A percentile compares a stretch with the other conserved stretches of the same genome.
phyloP scores from a whole-genome alignment of 441 rosid genomes.

The Dalechampia spathulata region DNA sequence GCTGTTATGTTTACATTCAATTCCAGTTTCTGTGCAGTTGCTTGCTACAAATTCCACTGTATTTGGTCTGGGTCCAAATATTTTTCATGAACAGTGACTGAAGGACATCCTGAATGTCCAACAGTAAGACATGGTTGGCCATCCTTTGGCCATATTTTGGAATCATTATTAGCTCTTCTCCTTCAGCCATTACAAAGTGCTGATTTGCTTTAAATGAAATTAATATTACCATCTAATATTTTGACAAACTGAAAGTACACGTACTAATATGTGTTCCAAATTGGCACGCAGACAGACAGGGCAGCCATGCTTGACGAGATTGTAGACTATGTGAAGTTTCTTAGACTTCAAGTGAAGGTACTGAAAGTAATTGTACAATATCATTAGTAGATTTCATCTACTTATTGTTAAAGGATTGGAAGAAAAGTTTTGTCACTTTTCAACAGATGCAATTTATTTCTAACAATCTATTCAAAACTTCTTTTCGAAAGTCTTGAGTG shows the following conservation, averaged over 20 bases:
- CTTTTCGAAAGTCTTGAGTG: slow-evolving; percentile 8
- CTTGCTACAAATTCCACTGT: neutral
- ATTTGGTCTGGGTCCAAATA: neutral
- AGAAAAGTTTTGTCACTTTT: neutral
- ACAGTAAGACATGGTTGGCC: neutral
- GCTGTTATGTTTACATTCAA: neutral
- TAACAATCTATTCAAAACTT: slow-evolving; percentile 6
- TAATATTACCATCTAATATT: neutral
- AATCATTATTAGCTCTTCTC: neutral
- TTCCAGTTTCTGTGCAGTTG: neutral
- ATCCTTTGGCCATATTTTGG: neutral
- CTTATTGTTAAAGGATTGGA: neutral
- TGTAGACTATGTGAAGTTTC: slow-evolving; percentile 96
- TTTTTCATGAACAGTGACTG: neutral
- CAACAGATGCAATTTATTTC: slow-evolving; percentile 14
- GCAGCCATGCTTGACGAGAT: slow-evolving; percentile 99
- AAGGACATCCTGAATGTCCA: neutral
- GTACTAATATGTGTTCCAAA: slow-evolving; percentile 5
- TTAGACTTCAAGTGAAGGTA: slow-evolving; percentile 99
- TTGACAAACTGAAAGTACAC: neutral
- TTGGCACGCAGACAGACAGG: slow-evolving; percentile 70
- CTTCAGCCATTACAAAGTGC: neutral
- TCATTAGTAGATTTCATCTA: neutral
- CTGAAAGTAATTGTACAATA: neutral
- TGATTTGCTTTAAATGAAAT: too few species aligned